These are phyloP conservation scores for Nothomitra cinnamomea DNA, from an alignment of 2,329 filamentous ascomycete genomes.

Conservation along the genomic window DNA sequence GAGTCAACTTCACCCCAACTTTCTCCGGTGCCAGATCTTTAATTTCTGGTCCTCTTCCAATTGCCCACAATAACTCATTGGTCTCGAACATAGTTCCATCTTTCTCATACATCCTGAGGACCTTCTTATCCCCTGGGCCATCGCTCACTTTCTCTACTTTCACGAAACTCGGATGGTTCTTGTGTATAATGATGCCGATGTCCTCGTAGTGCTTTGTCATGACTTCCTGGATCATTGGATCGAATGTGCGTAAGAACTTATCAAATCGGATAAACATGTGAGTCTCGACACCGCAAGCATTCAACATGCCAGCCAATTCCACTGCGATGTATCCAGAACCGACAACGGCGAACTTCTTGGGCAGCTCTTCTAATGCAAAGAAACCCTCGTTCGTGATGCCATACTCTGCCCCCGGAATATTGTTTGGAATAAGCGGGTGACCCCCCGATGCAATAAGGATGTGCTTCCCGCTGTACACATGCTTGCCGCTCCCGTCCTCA, in stretches of 20 bases:
- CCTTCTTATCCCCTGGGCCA: constrained; percentile 42
- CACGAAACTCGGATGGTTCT: constrained; percentile 48
- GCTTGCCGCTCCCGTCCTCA: constrained; percentile 48
- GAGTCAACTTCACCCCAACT: constrained; percentile 48
- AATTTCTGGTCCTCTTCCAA: constrained; percentile 59
- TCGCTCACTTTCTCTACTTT: constrained; percentile 53
- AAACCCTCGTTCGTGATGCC: constrained; percentile 74
- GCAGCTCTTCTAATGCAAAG: constrained; percentile 65
- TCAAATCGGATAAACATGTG: constrained; percentile 75
- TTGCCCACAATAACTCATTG: constrained; percentile 68
- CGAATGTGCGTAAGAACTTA: constrained; percentile 62
- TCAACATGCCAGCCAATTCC: constrained; percentile 83
- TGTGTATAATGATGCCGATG: constrained; percentile 62
- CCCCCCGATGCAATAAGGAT: constrained; percentile 70
- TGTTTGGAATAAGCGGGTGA: constrained; percentile 43
- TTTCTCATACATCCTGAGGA: constrained; percentile 50
- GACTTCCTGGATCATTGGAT: constrained; percentile 71
- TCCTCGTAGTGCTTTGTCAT: constrained; percentile 67
- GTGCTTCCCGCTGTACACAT: constrained; percentile 63
- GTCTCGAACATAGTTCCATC: constrained; percentile 44
- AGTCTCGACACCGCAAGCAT: constrained; percentile 66
- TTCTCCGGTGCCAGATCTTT: constrained; percentile 54
- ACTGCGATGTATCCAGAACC: constrained; percentile 81
- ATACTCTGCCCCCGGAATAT: constrained; percentile 58
- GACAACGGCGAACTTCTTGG: constrained; percentile 70